These are phyloP conservation scores for Fusarium succisae DNA, from an alignment of 2,329 filamentous ascomycete genomes.

Conservation along the genomic window DNA sequence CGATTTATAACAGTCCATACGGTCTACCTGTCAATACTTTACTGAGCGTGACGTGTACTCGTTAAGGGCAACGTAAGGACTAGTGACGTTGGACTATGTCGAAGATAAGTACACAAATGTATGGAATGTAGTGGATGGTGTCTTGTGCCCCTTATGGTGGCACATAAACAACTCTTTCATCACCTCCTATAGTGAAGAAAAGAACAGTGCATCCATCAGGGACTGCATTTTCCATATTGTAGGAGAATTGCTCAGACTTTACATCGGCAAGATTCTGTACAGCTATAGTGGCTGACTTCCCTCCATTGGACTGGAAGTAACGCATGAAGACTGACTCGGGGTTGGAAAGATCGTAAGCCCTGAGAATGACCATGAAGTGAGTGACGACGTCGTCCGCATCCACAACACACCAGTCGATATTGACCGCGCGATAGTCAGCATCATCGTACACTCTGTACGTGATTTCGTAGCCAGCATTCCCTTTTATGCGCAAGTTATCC, in stretches of 20 bases:
- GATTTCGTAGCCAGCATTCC: not conserved
- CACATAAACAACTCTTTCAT: not conserved
- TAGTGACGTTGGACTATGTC: not conserved
- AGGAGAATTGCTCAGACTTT: not conserved
- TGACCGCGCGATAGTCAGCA: not conserved
- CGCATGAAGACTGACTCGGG: not conserved
- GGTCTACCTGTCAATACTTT: not conserved
- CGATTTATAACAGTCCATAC: not conserved
- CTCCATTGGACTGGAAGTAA: not conserved
- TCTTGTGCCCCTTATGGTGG: not conserved
- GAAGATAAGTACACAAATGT: not conserved
- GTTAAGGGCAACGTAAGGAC: rapidly evolving
- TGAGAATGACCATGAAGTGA: not conserved
- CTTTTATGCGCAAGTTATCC: not conserved
- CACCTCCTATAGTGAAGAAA: not conserved
- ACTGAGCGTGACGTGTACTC: rapidly evolving
- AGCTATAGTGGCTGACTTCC: not conserved
- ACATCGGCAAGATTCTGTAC: not conserved
- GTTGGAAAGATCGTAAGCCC: not conserved
- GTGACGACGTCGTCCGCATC: not conserved
- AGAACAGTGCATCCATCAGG: not conserved
- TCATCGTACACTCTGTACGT: not conserved
- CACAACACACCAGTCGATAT: not conserved
- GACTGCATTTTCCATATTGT: not conserved
- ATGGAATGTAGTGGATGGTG: not conserved